Conservation (phyloP, 148 eudicot genomes). For the Vaccinium vitisidaea region DNA sequence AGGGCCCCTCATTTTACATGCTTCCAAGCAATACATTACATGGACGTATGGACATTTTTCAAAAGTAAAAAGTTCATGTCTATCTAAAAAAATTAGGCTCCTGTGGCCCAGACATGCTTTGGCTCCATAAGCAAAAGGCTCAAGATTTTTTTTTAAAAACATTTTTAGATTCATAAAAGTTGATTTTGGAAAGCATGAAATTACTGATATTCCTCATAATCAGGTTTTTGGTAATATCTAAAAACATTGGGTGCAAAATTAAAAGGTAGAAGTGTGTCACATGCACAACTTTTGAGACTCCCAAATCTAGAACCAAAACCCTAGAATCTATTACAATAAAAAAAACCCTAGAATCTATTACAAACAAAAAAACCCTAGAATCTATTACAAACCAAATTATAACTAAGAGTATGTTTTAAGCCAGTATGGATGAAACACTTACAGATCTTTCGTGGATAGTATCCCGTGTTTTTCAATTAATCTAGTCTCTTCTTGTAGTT, state of each 20-base stretch:
- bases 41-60: neutral
- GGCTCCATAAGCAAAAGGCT: neutral
- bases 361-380: neutral
- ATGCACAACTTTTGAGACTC: neutral
- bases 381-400: neutral
- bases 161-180: neutral
- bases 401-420: neutral
- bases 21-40: conserved; percentile 26
- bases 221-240: too few species aligned
- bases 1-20: conserved; percentile 10
- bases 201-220: neutral
- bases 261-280: neutral
- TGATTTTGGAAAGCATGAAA: neutral
- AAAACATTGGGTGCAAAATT: neutral
- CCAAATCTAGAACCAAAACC: neutral
- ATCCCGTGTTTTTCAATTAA: too few species aligned
- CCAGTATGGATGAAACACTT: too few species aligned
- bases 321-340: neutral
- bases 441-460: too few species aligned
- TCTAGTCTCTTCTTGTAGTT: too few species aligned
- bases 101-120: neutral
- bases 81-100: neutral
- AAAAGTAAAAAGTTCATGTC: neutral
- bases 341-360: too few species aligned
- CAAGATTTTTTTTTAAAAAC: neutral